Evolutionary conservation across 441 rosid species (phyloP).

Genomic region (Omphalea diandra): DNA sequence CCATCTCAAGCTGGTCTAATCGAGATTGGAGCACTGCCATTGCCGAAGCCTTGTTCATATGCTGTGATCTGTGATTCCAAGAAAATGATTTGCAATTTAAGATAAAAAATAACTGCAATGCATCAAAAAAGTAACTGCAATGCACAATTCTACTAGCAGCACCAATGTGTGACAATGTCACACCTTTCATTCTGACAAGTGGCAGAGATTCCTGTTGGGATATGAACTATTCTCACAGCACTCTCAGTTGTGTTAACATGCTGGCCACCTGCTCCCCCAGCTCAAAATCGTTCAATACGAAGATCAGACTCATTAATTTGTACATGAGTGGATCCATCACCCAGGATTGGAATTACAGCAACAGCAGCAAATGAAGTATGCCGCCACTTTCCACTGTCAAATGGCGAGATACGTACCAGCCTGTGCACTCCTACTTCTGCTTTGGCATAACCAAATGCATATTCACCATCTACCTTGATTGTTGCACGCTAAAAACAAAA

Average conservation of each 20-base stretch:
- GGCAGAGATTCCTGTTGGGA: slow-evolving; percentile 86
- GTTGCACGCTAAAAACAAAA: slow-evolving; percentile 76
- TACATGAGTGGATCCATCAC: slow-evolving; percentile 71
- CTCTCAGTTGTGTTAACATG: slow-evolving; percentile 91
- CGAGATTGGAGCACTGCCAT: slow-evolving; percentile 96
- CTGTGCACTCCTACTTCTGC: slow-evolving; percentile 98
- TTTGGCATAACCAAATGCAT: slow-evolving; percentile 95
- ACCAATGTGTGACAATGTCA: slow-evolving; percentile 3
- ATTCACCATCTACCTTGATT: slow-evolving; percentile 85
- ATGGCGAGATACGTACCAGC: slow-evolving; percentile 92
- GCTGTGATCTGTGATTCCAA: slow-evolving; percentile 64
- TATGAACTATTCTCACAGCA: slow-evolving; percentile 91
- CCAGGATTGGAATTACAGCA: slow-evolving; percentile 87
- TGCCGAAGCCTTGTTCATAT: slow-evolving; percentile 90
- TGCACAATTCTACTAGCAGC: not conserved
- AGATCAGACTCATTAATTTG: slow-evolving; percentile 94
- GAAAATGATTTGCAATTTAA: not conserved
- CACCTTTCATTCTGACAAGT: slow-evolving; percentile 96
- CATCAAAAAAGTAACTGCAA: not conserved
- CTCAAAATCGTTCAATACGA: slow-evolving; percentile 82
- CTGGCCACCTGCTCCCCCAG: slow-evolving; percentile 97
- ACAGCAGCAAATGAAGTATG: slow-evolving; percentile 99
- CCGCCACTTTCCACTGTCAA: slow-evolving; percentile 82
- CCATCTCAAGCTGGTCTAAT: slow-evolving; percentile 87
- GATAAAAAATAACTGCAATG: too few relatives aligned